Percentiles rank a stretch among this genome's conserved stretches.
These are phyloP conservation scores for Penicillium sclerotigenum DNA, from an alignment of 2,329 filamentous ascomycete genomes.

Conservation along the genomic window DNA sequence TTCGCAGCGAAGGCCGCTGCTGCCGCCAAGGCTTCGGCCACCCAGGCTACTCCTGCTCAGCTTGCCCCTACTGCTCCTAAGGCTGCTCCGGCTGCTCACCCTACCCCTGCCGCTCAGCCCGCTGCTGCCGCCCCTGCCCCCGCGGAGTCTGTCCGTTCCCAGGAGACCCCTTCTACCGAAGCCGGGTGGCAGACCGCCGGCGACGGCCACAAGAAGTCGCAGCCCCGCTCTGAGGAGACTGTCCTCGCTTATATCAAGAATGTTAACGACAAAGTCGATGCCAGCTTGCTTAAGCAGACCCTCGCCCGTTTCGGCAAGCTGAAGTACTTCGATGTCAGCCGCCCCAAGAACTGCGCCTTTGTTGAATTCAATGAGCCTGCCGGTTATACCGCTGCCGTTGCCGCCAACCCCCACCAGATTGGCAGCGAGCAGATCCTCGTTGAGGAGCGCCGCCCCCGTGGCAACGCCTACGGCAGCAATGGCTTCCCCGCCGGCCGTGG, in stretches of 20 bases:
- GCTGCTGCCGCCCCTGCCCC: slow-evolving; percentile 38
- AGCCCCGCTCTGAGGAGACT: slow-evolving; percentile 70
- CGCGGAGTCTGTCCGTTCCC: slow-evolving; percentile 46
- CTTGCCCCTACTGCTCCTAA: slow-evolving; percentile 32
- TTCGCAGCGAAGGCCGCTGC: slow-evolving; percentile 41
- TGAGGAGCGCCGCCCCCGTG: slow-evolving; percentile 81
- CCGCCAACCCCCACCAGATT: slow-evolving; percentile 80
- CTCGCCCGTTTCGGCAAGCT: slow-evolving; percentile 68
- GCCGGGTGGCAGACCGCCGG: slow-evolving; percentile 87
- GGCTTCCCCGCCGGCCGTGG: slow-evolving; percentile 60
- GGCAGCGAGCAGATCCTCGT: slow-evolving; percentile 79
- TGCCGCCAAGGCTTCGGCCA: slow-evolving; percentile 31
- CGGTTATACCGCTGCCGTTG: slow-evolving; percentile 77
- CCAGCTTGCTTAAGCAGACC: slow-evolving; percentile 66
- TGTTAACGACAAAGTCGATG: slow-evolving; percentile 82
- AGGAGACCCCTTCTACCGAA: slow-evolving; percentile 74
- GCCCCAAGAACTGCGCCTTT: slow-evolving; percentile 91
- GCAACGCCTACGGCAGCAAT: slow-evolving; percentile 66
- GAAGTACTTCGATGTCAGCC: slow-evolving; percentile 62
- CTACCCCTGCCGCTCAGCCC: slow-evolving; percentile 33
- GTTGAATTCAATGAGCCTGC: slow-evolving; percentile 83
- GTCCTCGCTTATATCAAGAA: slow-evolving; percentile 92
- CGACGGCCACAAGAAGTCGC: slow-evolving; percentile 73
- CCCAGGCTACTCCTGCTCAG: slow-evolving; percentile 38
- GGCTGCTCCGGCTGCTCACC: slow-evolving; percentile 30